Evolutionary conservation across 306 rosid genomes (phyloP).

Genomic region (Oemleria cerasiformis): DNA sequence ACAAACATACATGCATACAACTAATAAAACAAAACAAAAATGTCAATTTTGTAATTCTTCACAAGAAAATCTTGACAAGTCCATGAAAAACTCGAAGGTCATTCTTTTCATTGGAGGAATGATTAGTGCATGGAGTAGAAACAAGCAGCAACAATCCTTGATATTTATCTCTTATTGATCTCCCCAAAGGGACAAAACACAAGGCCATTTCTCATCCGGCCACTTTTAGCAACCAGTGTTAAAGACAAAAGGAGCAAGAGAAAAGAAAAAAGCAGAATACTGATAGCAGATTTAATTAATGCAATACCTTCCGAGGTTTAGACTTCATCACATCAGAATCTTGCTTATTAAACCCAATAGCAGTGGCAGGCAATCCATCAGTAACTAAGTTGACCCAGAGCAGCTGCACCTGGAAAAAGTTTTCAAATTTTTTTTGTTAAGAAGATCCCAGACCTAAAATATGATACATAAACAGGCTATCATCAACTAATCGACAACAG

Average conservation of each 20-base stretch:
- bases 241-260: background rate
- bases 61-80: background rate
- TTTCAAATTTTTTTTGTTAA: background rate
- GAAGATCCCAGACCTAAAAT: background rate
- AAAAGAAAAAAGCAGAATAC: background rate
- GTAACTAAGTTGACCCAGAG: slow-evolving; percentile 99
- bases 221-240: background rate
- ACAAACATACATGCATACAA: background rate
- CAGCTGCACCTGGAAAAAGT: slow-evolving; percentile 72
- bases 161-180: background rate
- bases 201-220: background rate
- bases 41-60: background rate
- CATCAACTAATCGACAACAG: background rate
- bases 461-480: background rate
- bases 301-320: slow-evolving; percentile 86
- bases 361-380: slow-evolving; percentile 98
- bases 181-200: background rate
- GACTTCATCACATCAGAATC: slow-evolving; percentile 97
- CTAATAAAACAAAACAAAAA: background rate
- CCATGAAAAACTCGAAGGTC: background rate
- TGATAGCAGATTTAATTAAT: slow-evolving; percentile 1
- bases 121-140: background rate
- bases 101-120: background rate
- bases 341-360: slow-evolving; percentile 95
- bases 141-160: background rate